Base-by-base conservation (phyloP, 2,329 filamentous ascomycete species). In the Sarocladiaceae sp. region DNA sequence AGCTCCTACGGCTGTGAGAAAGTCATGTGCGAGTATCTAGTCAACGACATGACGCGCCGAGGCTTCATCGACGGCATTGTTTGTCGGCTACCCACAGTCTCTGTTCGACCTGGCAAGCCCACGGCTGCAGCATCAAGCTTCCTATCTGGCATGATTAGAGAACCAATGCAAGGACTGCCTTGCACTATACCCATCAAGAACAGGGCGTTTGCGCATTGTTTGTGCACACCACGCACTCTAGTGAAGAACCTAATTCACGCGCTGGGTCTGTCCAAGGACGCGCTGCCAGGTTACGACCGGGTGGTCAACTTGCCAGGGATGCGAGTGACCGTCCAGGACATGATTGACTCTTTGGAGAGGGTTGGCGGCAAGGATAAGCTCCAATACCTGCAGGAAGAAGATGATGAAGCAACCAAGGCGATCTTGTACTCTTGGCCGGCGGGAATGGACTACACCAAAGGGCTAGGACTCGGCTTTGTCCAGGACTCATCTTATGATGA, bases 1-100 rank as follows among this genome's bases (percentile, higher is more conserved):
- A 76, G 74, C 15, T 78, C 74, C 6, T 86, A 86, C 57, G 83
- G 83, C 3, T 75, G 77, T 0, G 76, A 84, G 61, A 86, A 86
- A 62, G 69, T 85, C 50, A 81, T 85, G 57, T 75, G 79, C 51
- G 82, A 86, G 49, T 25, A 60, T n/a, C 33, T 64, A 13, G 52
- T 67, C 15, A 66, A 66, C 52, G 65, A 67, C 44, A 64, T 59
- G 50, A 69, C 67, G 5, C 70, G 83, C 1, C 57, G 79, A 7
- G 77, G 78, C 0, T 72, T 82, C 35, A 74, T 86, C 44, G 77
- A 81, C 49, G 82, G 79, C 0, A 72, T 81, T 15, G 73, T 73
- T 3, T 71, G 83, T 17, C 75, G 82, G 0, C 74, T 85, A 13
- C 82, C 82, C 0, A 85, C 82, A 0, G 76, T 86, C 15, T 79